Conservation (phyloP, 768 basidiomycete genomes). For the Auriscalpium orientale region DNA sequence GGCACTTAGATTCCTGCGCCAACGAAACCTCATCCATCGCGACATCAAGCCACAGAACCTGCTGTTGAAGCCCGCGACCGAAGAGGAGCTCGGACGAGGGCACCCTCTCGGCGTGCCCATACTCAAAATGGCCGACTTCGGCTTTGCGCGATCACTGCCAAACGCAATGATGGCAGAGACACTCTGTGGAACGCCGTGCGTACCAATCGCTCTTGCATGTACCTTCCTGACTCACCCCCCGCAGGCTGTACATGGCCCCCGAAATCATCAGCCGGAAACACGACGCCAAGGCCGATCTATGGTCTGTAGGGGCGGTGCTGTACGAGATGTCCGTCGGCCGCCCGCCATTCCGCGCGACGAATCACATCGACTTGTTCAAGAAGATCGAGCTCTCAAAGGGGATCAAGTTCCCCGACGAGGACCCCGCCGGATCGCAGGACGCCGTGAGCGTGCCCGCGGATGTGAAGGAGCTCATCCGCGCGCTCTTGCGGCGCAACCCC, state of each 20-base stretch:
- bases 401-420: constrained; percentile 92
- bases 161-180: constrained; percentile 96
- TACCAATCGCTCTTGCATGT: constrained; percentile 9
- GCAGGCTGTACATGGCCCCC: constrained; percentile 95
- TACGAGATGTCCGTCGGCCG: constrained; percentile 93
- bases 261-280: constrained; percentile 97
- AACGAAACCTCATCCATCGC: constrained; percentile 86
- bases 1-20: constrained; percentile 86
- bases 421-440: constrained; percentile 43
- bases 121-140: constrained; percentile 96
- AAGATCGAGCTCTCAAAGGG: constrained; percentile 89
- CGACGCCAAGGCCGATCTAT: constrained; percentile 94
- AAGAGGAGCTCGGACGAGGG: constrained; percentile 74
- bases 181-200: constrained; percentile 93
- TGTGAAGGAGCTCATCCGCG: constrained; percentile 81
- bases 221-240: neutral
- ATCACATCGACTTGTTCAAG: constrained; percentile 91
- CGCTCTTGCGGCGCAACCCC: constrained; percentile 78
- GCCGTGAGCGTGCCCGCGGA: constrained; percentile 63
- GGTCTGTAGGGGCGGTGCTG: constrained; percentile 96
- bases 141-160: constrained; percentile 89
- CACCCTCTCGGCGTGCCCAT: constrained; percentile 91
- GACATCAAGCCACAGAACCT: constrained; percentile 99
- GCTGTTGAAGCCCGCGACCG: constrained; percentile 74
- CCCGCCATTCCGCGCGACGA: constrained; percentile 91